phyloP scores from a whole-genome alignment of 305 asterid species.

The Withania somnifera region DNA sequence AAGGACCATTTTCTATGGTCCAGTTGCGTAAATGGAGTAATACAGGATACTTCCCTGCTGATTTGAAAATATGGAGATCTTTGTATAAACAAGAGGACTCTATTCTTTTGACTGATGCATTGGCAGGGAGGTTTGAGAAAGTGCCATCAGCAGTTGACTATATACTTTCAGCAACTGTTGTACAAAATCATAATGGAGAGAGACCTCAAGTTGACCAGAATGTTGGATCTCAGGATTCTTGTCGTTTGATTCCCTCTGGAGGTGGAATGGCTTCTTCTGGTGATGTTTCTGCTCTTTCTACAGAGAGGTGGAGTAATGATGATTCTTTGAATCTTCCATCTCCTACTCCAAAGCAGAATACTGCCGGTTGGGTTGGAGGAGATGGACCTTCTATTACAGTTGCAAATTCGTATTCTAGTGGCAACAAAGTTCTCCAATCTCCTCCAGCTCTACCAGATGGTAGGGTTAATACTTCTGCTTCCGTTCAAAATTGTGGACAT shows the following conservation, averaged over 20 bases:
- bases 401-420: slow-evolving; percentile 31
- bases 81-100: slow-evolving; percentile 47
- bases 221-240: slow-evolving; percentile 13
- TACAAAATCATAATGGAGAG: slow-evolving; percentile 17
- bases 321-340: slow-evolving; percentile 51
- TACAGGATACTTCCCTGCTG: slow-evolving; percentile 82
- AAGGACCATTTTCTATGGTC: slow-evolving; percentile 89
- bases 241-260: slow-evolving; percentile 7
- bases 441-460: slow-evolving; percentile 34
- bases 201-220: slow-evolving; percentile 27
- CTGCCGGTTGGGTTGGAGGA: slow-evolving; percentile 27
- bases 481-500: slow-evolving; percentile 31
- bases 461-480: slow-evolving; percentile 27
- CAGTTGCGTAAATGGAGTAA: slow-evolving; percentile 96
- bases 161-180: slow-evolving; percentile 12
- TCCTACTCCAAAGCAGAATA: slow-evolving; percentile 58
- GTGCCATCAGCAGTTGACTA: slow-evolving; percentile 28
- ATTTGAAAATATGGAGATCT: slow-evolving; percentile 68
- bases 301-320: slow-evolving; percentile 36
- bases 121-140: slow-evolving; percentile 64
- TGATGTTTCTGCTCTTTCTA: slow-evolving; percentile 25
- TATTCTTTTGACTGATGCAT: slow-evolving; percentile 57
- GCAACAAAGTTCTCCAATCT: slow-evolving; percentile 35
- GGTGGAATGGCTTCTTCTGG: slow-evolving; percentile 13
- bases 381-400: slow-evolving; percentile 23